Conservation (phyloP, 2,329 filamentous ascomycete genomes). For the Phaeoacremonium minimum region DNA sequence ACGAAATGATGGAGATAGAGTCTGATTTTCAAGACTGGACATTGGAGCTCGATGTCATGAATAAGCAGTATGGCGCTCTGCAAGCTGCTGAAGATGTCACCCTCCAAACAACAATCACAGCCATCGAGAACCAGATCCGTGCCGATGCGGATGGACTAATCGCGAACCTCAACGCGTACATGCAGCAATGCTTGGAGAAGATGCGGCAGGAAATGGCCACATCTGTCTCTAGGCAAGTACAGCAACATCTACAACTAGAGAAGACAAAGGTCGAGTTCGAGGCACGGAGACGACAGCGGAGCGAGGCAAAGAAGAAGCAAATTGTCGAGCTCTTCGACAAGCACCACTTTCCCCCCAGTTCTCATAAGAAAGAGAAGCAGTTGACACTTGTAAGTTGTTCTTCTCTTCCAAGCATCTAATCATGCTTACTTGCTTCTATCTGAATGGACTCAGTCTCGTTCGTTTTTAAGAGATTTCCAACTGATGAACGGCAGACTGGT, state of each 20-base stretch:
- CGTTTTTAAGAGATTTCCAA: too few relatives aligned
- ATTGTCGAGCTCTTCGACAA: too few relatives aligned
- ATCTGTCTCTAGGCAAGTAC: constrained; percentile 7
- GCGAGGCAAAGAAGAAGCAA: too few relatives aligned
- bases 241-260: constrained; percentile 6
- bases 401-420: too few relatives aligned
- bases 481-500: too few relatives aligned
- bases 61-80: background rate
- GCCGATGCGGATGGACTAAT: background rate
- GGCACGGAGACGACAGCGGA: too few relatives aligned
- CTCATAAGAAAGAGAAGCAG: too few relatives aligned
- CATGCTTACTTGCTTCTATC: too few relatives aligned
- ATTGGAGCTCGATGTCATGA: background rate
- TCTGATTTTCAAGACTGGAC: background rate
- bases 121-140: background rate
- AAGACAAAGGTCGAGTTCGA: too few relatives aligned
- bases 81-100: background rate
- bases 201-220: constrained; percentile 4
- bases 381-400: too few relatives aligned
- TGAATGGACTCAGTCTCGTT: too few relatives aligned
- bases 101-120: background rate
- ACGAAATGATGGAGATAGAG: background rate
- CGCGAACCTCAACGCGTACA: constrained; percentile 3
- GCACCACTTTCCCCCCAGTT: too few relatives aligned
- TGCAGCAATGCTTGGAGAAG: constrained; percentile 6